phyloP scores from a whole-genome alignment of 495 filamentous ascomycete genomes.

The Trichocladium antarcticum region DNA sequence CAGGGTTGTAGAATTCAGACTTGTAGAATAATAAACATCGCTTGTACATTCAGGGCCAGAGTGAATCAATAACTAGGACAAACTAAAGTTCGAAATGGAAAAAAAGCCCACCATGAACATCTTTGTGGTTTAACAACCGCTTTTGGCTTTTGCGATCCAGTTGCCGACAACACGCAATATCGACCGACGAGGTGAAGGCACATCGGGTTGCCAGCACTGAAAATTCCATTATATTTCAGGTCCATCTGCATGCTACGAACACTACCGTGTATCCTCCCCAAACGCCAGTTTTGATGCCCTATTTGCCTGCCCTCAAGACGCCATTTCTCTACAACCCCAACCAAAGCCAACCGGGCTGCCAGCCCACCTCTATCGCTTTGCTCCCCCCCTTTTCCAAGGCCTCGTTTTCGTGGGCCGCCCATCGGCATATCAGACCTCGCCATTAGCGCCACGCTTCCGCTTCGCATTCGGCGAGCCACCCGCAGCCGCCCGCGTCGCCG shows the following conservation, averaged over 20 bases:
- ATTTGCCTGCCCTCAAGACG: neutral
- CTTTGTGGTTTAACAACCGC: no score
- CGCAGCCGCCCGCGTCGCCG: neutral
- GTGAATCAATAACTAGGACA: no score
- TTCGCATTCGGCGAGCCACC: constrained; percentile 16
- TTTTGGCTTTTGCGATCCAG: no score
- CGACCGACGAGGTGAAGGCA: no score
- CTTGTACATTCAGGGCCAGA: neutral
- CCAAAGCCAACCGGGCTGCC: neutral
- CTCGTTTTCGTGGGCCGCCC: neutral
- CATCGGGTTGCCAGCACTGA: no score
- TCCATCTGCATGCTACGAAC: neutral
- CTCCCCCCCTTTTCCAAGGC: neutral
- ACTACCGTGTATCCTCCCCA: neutral
- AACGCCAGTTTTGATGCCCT: constrained; percentile 6
- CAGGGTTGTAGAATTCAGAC: neutral
- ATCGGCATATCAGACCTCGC: neutral
- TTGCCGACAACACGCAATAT: no score
- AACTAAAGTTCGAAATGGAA: no score
- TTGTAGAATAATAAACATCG: neutral
- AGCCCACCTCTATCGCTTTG: neutral
- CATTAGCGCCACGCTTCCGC: constrained; percentile 16
- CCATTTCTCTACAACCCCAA: neutral
- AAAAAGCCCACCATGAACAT: no score
- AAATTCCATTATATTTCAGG: no score